Percentiles rank a stretch among this genome's conserved stretches.
Conservation (phyloP, 306 rosid genomes). For the Castanea sativa region DNA sequence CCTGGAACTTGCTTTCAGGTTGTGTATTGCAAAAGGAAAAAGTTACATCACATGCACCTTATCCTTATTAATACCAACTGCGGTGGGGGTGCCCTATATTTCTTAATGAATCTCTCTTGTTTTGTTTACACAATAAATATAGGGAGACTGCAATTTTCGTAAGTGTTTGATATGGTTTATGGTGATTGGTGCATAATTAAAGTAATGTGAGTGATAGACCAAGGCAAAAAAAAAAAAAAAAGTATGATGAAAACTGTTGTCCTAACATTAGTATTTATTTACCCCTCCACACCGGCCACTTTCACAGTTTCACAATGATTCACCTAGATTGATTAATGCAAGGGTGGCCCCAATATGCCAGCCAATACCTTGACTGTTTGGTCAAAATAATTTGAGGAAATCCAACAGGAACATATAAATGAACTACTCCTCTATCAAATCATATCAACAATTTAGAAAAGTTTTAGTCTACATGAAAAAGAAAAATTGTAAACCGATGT, state of each 20-base stretch:
- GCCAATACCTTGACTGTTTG: not conserved
- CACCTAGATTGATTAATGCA: not conserved
- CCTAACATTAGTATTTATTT: no score
- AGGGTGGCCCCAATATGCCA: constrained; percentile 9
- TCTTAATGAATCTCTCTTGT: not conserved
- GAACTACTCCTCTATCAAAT: not conserved
- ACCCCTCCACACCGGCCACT: not conserved
- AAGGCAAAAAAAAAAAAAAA: no score
- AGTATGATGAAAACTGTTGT: no score
- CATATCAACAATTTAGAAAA: not conserved
- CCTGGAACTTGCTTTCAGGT: constrained; percentile 22
- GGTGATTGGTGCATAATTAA: no score
- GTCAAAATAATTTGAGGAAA: not conserved
- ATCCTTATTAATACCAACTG: constrained; percentile 26
- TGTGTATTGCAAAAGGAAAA: constrained; percentile 12
- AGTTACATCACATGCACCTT: constrained; percentile 42
- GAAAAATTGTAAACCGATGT: not conserved
- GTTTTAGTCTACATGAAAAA: not conserved
- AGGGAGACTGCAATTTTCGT: no score
- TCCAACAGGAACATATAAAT: constrained; percentile 4
- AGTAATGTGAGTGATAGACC: no score
- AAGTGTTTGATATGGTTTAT: no score
- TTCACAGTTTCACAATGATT: not conserved
- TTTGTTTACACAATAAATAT: not conserved
- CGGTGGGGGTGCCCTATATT: not conserved